phyloP scores from a whole-genome alignment of 2,329 filamentous ascomycete genomes.

The Ophiostoma quercus region DNA sequence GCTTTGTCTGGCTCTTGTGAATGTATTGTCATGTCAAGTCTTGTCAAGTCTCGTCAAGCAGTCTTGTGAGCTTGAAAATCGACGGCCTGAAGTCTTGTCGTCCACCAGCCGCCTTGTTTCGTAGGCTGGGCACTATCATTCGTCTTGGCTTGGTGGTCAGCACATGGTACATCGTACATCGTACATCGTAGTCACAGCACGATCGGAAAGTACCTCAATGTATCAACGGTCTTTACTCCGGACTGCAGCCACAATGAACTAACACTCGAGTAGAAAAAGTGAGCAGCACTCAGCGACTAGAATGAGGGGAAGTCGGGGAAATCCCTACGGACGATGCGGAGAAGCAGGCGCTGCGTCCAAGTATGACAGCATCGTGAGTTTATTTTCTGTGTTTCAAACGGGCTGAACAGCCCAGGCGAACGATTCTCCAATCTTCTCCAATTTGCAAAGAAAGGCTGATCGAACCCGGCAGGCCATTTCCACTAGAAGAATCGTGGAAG shows the following conservation, averaged over 20 bases:
- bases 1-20: no score
- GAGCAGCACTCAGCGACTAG: neutral
- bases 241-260: neutral
- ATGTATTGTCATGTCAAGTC: neutral
- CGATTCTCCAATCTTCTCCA: neutral
- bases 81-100: neutral
- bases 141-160: neutral
- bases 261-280: neutral
- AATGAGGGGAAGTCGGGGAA: conserved; percentile 8
- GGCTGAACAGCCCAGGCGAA: neutral
- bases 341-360: neutral
- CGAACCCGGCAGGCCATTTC: neutral
- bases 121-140: neutral
- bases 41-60: neutral
- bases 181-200: neutral
- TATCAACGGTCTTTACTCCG: neutral
- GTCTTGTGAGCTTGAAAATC: neutral
- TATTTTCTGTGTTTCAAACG: neutral
- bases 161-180: neutral
- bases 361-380: conserved; percentile 4
- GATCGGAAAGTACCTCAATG: neutral
- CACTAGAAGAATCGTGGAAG: neutral
- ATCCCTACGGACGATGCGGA: neutral
- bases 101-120: neutral
- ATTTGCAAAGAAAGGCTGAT: neutral